Conservation (phyloP, 306 rosid species). For the Inga oerstediana region DNA sequence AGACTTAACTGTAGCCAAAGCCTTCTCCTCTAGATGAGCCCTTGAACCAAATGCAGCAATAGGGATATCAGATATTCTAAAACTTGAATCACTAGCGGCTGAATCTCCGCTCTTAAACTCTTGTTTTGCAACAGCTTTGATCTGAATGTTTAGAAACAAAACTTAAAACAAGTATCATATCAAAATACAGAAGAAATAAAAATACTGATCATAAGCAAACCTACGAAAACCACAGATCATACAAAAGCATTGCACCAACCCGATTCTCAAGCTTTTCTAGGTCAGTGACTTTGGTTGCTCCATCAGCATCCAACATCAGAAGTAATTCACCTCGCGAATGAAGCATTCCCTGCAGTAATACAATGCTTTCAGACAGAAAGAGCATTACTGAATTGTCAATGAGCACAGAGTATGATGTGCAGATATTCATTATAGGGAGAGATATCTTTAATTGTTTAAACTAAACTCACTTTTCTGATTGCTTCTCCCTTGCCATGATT, state of each 20-base stretch:
- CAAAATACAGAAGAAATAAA: constrained; percentile 25
- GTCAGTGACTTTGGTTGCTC: constrained; percentile 88
- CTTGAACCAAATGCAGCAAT: constrained; percentile 92
- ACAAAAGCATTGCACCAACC: constrained; percentile 46
- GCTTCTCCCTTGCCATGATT: constrained; percentile 99
- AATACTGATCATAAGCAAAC: background rate
- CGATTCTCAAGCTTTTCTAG: constrained; percentile 90
- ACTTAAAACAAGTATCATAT: constrained; percentile 11
- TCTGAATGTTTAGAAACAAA: constrained; percentile 49
- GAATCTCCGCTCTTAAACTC: constrained; percentile 51
- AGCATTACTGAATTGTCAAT: constrained; percentile 60
- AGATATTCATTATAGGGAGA: constrained; percentile 21
- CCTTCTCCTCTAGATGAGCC: constrained; percentile 95
- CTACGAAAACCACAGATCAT: background rate
- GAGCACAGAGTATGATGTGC: constrained; percentile 3
- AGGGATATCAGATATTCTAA: constrained; percentile 78
- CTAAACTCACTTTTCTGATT: constrained; percentile 93
- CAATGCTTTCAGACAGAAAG: constrained; percentile 77
- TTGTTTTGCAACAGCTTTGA: constrained; percentile 59
- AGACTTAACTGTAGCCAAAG: constrained; percentile 83
- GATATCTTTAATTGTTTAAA: constrained; percentile 29
- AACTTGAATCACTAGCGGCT: constrained; percentile 45
- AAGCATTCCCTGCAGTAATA: constrained; percentile 90
- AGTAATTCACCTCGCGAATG: constrained; percentile 98
- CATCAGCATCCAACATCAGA: constrained; percentile 98